Conservation (phyloP, 2,329 filamentous ascomycete species). For the Microsporum ferrugineum region DNA sequence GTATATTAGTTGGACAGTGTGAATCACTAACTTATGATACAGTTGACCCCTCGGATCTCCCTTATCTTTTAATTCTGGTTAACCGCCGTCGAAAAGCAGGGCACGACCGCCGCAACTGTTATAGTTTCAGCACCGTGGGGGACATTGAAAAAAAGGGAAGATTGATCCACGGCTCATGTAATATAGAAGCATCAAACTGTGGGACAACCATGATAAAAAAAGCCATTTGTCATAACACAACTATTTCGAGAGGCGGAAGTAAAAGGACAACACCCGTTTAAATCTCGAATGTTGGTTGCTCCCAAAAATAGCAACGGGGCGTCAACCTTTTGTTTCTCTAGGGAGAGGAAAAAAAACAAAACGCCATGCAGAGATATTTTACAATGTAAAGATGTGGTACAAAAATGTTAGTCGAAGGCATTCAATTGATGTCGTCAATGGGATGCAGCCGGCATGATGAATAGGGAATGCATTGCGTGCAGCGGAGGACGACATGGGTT, state of each 20-base stretch:
- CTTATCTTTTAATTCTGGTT: not conserved
- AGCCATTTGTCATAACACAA: not conserved
- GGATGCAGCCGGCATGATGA: not conserved
- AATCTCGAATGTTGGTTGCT: not conserved
- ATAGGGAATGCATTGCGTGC: not conserved
- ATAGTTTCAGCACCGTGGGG: not conserved
- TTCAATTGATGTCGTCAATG: not conserved
- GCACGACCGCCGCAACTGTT: not conserved
- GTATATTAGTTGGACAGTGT: not conserved
- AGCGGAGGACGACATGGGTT: not conserved
- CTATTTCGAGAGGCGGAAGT: too few species aligned
- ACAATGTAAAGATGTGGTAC: not conserved
- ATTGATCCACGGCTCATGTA: not conserved
- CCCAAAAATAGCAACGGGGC: not conserved
- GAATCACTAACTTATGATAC: not conserved
- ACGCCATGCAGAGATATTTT: not conserved
- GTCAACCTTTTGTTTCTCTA: not conserved
- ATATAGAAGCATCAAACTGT: not conserved
- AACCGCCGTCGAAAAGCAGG: not conserved
- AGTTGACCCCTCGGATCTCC: not conserved
- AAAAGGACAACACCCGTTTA: not conserved
- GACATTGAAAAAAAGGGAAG: not conserved
- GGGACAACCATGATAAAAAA: not conserved
- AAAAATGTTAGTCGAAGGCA: too few species aligned
- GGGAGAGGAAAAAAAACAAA: not conserved